phyloP scores from a whole-genome alignment of 768 basidiomycete species.

The Hysterangium stoloniferum region DNA sequence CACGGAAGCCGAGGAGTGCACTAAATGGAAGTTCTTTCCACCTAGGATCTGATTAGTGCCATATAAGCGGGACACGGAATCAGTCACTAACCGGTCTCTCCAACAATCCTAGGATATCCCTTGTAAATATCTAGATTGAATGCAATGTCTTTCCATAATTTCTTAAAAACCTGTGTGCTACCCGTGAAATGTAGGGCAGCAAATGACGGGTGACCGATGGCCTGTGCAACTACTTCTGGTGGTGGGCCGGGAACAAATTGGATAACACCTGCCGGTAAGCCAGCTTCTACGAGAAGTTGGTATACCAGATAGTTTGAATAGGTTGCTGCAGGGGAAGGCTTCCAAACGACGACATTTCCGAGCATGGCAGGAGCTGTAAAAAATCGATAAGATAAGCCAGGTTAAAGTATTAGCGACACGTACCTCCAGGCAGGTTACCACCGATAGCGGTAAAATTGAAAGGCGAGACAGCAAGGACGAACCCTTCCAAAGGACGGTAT shows the following conservation, averaged over 20 bases:
- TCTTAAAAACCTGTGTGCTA: constrained; percentile 88
- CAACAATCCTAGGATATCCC: constrained; percentile 90
- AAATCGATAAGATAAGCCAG: constrained; percentile 8
- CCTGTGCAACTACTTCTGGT: constrained; percentile 76
- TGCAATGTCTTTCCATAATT: constrained; percentile 94
- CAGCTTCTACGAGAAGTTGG: constrained; percentile 89
- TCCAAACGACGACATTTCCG: constrained; percentile 95
- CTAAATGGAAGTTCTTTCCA: constrained; percentile 96
- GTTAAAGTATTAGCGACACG: constrained; percentile 15
- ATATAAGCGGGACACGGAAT: not conserved
- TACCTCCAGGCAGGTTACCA: constrained; percentile 80
- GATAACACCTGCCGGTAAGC: constrained; percentile 89
- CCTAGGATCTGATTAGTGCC: constrained; percentile 25
- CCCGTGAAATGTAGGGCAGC: constrained; percentile 95
- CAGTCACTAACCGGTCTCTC: constrained; percentile 69
- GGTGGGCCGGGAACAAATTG: constrained; percentile 94
- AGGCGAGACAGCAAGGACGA: constrained; percentile 94
- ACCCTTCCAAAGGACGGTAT: constrained; percentile 96
- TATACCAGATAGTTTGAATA: constrained; percentile 92
- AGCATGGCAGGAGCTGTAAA: constrained; percentile 77
- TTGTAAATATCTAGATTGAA: constrained; percentile 80
- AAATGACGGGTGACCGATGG: constrained; percentile 70
- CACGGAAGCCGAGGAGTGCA: constrained; percentile 83
- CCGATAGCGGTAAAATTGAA: constrained; percentile 99
- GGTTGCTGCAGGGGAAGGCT: constrained; percentile 91